Percentiles rank a stretch among this genome's conserved stretches.
phyloP scores from a whole-genome alignment of 2,329 filamentous ascomycete genomes.

The Arthrobotrys conoides region DNA sequence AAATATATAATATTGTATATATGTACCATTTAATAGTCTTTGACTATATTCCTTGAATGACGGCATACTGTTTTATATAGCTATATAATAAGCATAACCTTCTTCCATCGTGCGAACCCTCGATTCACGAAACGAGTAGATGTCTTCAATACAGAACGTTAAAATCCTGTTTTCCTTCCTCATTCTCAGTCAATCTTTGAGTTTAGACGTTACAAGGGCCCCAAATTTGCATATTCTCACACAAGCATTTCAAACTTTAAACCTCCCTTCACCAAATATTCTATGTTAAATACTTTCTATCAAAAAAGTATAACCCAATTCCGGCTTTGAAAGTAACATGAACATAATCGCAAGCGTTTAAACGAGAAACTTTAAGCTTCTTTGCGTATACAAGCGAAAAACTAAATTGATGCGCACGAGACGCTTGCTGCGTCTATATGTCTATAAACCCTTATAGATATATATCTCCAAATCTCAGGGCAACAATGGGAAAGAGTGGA shows the following conservation, averaged over 20 bases:
- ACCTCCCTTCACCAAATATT: not conserved
- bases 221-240: not conserved
- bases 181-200: not conserved
- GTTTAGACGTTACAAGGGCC: not conserved
- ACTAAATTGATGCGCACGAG: conserved; percentile 11
- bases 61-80: conserved; percentile 10
- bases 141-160: conserved; percentile 21
- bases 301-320: conserved; percentile 35
- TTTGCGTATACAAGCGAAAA: conserved; percentile 5
- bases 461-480: conserved; percentile 1
- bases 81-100: not conserved
- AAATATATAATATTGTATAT: too few relatives aligned
- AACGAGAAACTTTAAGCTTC: conserved; percentile 29
- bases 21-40: not conserved
- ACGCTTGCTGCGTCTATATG: not conserved
- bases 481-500: not conserved
- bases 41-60: too few relatives aligned
- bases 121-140: not conserved
- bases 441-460: not conserved
- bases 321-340: conserved; percentile 11
- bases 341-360: conserved; percentile 37
- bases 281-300: too few relatives aligned
- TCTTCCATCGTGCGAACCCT: not conserved
- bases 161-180: conserved; percentile 21
- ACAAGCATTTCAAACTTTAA: conserved; percentile 2